Conservation (phyloP, 257 asterid genomes). For the Marsdenia floribunda region DNA sequence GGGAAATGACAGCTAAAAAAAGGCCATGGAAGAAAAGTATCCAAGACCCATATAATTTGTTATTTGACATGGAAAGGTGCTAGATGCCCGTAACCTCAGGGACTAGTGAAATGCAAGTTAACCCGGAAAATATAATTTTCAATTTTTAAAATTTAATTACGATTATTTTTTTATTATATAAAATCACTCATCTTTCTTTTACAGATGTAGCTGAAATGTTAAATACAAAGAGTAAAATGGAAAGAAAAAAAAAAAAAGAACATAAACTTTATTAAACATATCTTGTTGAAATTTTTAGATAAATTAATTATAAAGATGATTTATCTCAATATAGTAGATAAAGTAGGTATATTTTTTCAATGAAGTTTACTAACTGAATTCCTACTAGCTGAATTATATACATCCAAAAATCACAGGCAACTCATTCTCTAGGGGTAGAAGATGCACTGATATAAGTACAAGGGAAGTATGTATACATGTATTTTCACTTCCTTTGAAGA, state of each 20-base stretch:
- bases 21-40: background rate
- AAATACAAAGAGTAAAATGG: no score
- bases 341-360: background rate
- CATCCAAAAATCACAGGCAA: background rate
- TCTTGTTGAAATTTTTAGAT: background rate
- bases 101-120: no score
- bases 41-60: background rate
- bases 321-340: background rate
- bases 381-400: background rate
- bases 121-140: no score
- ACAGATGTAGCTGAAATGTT: background rate
- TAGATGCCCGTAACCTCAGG: no score
- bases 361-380: background rate
- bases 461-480: background rate
- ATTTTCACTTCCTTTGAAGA: background rate
- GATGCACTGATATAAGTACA: background rate
- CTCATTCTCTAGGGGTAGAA: background rate
- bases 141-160: no score
- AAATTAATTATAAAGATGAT: background rate
- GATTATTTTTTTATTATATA: no score
- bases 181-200: no score
- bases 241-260: no score
- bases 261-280: no score
- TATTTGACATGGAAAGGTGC: no score
- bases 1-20: background rate